These are phyloP conservation scores for Paramecium pentaurelia DNA, from an alignment of 73 alveolate genomes.

Conservation along the genomic window DNA sequence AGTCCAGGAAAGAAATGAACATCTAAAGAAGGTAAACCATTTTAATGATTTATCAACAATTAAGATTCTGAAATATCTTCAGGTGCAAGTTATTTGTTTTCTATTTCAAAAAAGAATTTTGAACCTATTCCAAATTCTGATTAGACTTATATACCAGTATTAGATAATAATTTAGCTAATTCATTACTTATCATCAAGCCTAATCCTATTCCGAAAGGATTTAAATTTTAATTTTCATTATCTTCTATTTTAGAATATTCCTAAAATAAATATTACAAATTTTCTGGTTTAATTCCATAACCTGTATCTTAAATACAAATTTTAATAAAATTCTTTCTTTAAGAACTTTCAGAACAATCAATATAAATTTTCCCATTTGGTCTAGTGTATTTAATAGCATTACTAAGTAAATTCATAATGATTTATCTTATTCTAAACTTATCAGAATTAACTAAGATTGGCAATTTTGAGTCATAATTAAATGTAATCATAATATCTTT, in stretches of 20 bases:
- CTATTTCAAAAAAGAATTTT: constrained; percentile 3
- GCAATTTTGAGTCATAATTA: constrained; percentile 19
- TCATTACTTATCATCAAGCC: constrained; percentile 35
- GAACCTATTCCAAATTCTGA: constrained; percentile 17
- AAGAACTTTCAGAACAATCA: background rate
- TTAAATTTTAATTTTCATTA: background rate
- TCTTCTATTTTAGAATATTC: constrained; percentile 19
- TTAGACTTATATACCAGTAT: constrained; percentile 41
- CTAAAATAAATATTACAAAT: background rate
- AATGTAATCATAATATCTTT: constrained; percentile 26
- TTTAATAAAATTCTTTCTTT: background rate
- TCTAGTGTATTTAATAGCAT: constrained; percentile 61
- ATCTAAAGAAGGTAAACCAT: background rate
- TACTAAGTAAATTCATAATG: constrained; percentile 53
- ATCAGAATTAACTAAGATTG: constrained; percentile 23
- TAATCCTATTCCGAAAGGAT: constrained; percentile 51
- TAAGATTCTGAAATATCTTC: background rate
- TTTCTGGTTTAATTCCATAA: constrained; percentile 49
- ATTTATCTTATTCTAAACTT: constrained; percentile 50
- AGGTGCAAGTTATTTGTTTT: background rate
- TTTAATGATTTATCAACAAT: background rate
- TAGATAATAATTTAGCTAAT: constrained; percentile 13
- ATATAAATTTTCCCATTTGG: constrained; percentile 4
- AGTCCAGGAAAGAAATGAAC: background rate
- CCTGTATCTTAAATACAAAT: constrained; percentile 50